Evolutionary conservation across 352 stramenopile species (phyloP).

Genomic region (Phytophthora tubulina): DNA sequence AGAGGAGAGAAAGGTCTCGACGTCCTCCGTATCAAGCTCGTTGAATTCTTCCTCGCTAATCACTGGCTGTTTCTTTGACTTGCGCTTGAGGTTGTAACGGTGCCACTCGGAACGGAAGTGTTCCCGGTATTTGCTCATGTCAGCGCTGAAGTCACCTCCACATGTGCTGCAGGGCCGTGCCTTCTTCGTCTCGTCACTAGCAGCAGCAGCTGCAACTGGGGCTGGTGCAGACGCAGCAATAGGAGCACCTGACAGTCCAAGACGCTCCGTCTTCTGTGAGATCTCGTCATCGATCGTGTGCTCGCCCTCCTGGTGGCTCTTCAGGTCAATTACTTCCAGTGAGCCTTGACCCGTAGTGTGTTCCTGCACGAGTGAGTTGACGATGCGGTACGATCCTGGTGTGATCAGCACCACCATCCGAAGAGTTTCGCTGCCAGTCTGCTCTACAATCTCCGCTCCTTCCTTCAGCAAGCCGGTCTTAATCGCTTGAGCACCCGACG

Average conservation of each 20-base stretch:
- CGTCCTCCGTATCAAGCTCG: conserved; percentile 58
- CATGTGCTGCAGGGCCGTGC: conserved; percentile 92
- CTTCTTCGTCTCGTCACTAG: conserved; percentile 50
- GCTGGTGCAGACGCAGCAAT: conserved; percentile 14
- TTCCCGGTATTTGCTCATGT: conserved; percentile 87
- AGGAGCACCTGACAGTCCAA: conserved; percentile 52
- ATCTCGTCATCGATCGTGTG: conserved; percentile 94
- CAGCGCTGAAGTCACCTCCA: conserved; percentile 90
- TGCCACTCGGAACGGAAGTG: conserved; percentile 98
- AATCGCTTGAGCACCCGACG: conserved; percentile 57
- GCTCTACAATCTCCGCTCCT: conserved; percentile 72
- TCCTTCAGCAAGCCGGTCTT: conserved; percentile 72
- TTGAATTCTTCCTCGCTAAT: conserved; percentile 80
- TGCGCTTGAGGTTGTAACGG: conserved; percentile 97
- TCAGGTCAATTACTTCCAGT: conserved; percentile 94
- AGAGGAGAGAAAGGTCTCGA: conserved; percentile 73
- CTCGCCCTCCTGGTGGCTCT: conserved; percentile 91
- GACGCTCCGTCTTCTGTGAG: conserved; percentile 83
- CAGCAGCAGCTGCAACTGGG: conserved; percentile 15
- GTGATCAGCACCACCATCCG: conserved; percentile 81
- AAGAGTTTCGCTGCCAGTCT: conserved; percentile 62
- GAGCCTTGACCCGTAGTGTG: conserved; percentile 63
- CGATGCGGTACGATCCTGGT: conserved; percentile 77
- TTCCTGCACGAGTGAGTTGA: conserved; percentile 77
- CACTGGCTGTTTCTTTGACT: conserved; percentile 87